These are phyloP conservation scores for Rosellinia necatrix DNA, from an alignment of 2,329 filamentous ascomycete species.

Conservation along the genomic window DNA sequence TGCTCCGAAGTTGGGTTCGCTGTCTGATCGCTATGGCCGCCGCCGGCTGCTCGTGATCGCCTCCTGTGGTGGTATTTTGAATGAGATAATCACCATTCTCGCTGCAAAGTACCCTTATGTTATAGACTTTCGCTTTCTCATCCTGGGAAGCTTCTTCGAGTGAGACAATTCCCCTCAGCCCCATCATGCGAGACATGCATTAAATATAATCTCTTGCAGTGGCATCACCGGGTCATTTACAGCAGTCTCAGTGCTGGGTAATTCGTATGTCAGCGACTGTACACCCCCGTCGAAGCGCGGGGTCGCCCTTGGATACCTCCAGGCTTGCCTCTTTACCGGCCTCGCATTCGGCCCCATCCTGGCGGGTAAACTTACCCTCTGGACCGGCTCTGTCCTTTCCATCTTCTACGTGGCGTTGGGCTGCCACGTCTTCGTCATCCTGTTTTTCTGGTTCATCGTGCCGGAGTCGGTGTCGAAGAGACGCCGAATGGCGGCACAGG, in stretches of 20 bases:
- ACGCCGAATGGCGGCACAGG: slow-evolving; percentile 70
- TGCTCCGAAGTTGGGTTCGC: slow-evolving; percentile 78
- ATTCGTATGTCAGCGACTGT: slow-evolving; percentile 90
- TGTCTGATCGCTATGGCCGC: slow-evolving; percentile 87
- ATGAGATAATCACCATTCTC: slow-evolving; percentile 77
- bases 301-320: slow-evolving; percentile 86
- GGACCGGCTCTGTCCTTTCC: slow-evolving; percentile 74
- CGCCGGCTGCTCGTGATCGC: slow-evolving; percentile 74
- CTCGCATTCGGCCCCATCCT: slow-evolving; percentile 84
- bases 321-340: slow-evolving; percentile 87
- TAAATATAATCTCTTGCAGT: slow-evolving; percentile 18
- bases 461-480: slow-evolving; percentile 84
- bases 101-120: slow-evolving; percentile 75
- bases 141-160: slow-evolving; percentile 78
- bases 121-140: slow-evolving; percentile 77
- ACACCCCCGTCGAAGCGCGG: slow-evolving; percentile 78
- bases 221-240: slow-evolving; percentile 90
- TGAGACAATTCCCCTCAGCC: slow-evolving; percentile 9
- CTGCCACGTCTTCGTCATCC: slow-evolving; percentile 74
- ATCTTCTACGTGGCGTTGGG: slow-evolving; percentile 82
- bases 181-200: neutral
- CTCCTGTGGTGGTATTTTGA: slow-evolving; percentile 73
- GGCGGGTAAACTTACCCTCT: slow-evolving; percentile 78
- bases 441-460: slow-evolving; percentile 71
- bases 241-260: slow-evolving; percentile 72